phyloP scores from a whole-genome alignment of 139 green algal genomes.

The Edaphochlamys debaryana region DNA sequence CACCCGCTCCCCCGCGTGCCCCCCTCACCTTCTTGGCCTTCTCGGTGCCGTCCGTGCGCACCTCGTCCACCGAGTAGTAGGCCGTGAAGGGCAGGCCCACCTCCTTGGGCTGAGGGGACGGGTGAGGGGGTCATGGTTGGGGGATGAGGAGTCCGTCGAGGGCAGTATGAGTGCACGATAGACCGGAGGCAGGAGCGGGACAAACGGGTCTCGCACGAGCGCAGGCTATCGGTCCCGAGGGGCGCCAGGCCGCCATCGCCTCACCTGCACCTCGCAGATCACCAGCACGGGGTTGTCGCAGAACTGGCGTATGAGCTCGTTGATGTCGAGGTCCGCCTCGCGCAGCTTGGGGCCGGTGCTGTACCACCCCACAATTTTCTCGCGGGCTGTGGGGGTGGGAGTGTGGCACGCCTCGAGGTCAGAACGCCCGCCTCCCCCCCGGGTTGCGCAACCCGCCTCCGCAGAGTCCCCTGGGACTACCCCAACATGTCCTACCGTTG shows the following conservation, averaged over 20 bases:
- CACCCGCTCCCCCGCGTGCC: no score
- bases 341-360: constrained; percentile 94
- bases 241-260: no score
- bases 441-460: no score
- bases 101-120: constrained; percentile 85
- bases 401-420: no score
- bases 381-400: constrained; percentile 73
- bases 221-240: no score
- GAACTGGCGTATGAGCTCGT: constrained; percentile 85
- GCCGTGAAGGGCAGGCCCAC: constrained; percentile 93
- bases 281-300: constrained; percentile 87
- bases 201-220: no score
- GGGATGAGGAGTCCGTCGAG: no score
- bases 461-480: no score
- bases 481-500: constrained; percentile 93
- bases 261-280: constrained; percentile 95
- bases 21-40: constrained; percentile 75
- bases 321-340: constrained; percentile 95
- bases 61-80: constrained; percentile 92
- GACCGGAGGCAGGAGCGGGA: no score
- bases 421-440: no score
- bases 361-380: constrained; percentile 98
- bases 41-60: constrained; percentile 93
- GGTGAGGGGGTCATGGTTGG: not conserved
- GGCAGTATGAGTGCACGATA: no score